Evolutionary conservation across 805 yeast genomes (phyloP), one percentile per base, ranked within the genome.

Genomic region (Candida nonsorbophila): DNA sequence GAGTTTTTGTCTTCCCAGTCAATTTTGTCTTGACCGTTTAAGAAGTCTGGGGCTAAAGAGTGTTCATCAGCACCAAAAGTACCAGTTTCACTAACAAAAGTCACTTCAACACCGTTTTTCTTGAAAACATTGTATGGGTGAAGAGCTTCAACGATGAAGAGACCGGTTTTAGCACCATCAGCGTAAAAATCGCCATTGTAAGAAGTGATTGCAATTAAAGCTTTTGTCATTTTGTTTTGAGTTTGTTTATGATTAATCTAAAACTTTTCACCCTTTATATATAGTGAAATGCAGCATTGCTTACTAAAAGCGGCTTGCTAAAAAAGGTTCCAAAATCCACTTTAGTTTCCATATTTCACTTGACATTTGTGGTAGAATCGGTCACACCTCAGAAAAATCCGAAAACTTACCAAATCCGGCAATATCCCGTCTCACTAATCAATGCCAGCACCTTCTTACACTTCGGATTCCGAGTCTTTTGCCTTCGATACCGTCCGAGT

Each of bases 401-500:
- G 20, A 18, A 18, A 18, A 18, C 9, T 18, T 18, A 18, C 20
- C 7, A 18, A 18, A 7, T n/a, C n/a, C n/a, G n/a, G n/a, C n/a
- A n/a, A n/a, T n/a, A n/a, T n/a, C n/a, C n/a, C n/a, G n/a, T n/a
- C n/a, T n/a, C n/a, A n/a, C n/a, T n/a, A n/a, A 28, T 21, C 30
- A 7, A 43, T 70, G 34, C 81, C 82, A 5, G 46, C 45, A 4
- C 62, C 67, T 4, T 84, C 80, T 51, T 65, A 56, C 49, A 84
- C 82, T 53, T 71, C 71, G 50, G 94, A 86, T 47, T 55, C 65
- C 21, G 71, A 68, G 34, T 84, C 96, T 3, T 92, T 92, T 53
- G 97, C 95, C 7, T 77, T 72, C 49, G 66, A 74, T 20, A 87
- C 97, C 0, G 82, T 84, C 7, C 69, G 74, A 38, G 64, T 67